Evolutionary conservation across 2,329 filamentous ascomycete genomes (phyloP).

Genomic region (Alternaria gansuensis): DNA sequence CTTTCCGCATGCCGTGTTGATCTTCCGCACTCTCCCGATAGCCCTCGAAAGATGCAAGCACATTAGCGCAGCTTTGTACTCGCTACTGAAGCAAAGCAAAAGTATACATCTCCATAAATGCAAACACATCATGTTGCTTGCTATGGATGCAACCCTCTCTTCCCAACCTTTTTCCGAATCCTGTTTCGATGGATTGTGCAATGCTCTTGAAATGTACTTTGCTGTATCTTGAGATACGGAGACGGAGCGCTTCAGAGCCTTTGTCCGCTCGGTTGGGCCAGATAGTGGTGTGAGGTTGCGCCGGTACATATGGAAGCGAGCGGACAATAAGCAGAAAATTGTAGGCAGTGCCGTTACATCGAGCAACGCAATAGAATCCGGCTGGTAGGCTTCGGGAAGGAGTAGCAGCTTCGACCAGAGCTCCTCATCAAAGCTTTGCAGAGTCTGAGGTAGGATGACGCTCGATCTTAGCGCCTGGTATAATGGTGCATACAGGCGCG

Average conservation of each 20-base stretch:
- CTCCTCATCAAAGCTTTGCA: constrained; percentile 82
- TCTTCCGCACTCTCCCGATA: constrained; percentile 74
- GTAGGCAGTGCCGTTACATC: constrained; percentile 79
- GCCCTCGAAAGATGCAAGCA: constrained; percentile 76
- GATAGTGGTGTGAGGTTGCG: constrained; percentile 84
- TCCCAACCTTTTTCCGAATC: constrained; percentile 57
- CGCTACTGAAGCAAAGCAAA: constrained; percentile 77
- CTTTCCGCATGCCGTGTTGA: constrained; percentile 81
- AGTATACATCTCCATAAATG: constrained; percentile 90
- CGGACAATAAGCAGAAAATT: constrained; percentile 80
- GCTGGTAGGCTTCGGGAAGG: constrained; percentile 79
- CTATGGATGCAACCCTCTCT: constrained; percentile 69
- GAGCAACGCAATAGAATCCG: constrained; percentile 70
- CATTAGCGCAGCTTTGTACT: constrained; percentile 74
- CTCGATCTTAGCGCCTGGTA: constrained; percentile 72
- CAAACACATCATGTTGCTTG: constrained; percentile 77
- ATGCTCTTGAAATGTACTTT: constrained; percentile 73
- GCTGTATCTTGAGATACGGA: constrained; percentile 80
- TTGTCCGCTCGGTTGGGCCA: constrained; percentile 69
- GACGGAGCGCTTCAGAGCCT: constrained; percentile 80
- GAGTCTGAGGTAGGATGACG: constrained; percentile 69
- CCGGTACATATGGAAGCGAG: constrained; percentile 84
- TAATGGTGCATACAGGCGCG: constrained; percentile 78
- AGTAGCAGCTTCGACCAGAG: constrained; percentile 77
- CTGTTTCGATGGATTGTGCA: constrained; percentile 56